phyloP scores from a whole-genome alignment of 805 yeast species.

The Candida palmyrensis region DNA sequence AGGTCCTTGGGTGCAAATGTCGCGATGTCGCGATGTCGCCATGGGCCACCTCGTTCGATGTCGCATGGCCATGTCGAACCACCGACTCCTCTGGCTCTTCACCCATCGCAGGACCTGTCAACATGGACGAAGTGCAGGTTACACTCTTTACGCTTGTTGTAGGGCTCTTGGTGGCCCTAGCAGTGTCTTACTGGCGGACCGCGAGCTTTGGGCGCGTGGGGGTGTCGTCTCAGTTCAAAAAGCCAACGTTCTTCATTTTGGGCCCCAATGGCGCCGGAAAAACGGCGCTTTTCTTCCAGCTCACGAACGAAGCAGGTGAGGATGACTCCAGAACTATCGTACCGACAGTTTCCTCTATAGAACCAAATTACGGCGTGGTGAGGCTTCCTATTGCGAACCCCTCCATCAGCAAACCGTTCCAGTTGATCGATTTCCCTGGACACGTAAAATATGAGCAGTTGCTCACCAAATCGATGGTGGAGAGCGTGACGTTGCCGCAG shows the following conservation, averaged over 20 bases:
- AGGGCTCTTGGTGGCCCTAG: constrained; percentile 22
- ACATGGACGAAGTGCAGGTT: constrained; percentile 28
- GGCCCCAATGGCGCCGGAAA: constrained; percentile 69
- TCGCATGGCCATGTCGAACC: no score
- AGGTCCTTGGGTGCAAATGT: no score
- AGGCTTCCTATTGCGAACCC: constrained; percentile 31
- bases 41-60: no score
- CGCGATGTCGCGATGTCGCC: no score
- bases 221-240: constrained; percentile 15
- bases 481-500: constrained; percentile 30
- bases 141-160: constrained; percentile 17
- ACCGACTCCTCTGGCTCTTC: no score
- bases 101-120: no score
- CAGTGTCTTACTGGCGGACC: constrained; percentile 20
- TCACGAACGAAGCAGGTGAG: constrained; percentile 11
- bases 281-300: constrained; percentile 47
- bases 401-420: constrained; percentile 33
- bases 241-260: constrained; percentile 56
- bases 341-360: constrained; percentile 34
- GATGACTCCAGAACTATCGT: constrained; percentile 7
- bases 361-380: constrained; percentile 25
- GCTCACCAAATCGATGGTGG: constrained; percentile 44
- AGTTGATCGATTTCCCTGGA: constrained; percentile 84
- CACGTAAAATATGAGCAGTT: constrained; percentile 66
- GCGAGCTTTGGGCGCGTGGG: constrained; percentile 9